Base-by-base conservation (phyloP, 768 basidiomycete species). In the Termitomyces sp. region DNA sequence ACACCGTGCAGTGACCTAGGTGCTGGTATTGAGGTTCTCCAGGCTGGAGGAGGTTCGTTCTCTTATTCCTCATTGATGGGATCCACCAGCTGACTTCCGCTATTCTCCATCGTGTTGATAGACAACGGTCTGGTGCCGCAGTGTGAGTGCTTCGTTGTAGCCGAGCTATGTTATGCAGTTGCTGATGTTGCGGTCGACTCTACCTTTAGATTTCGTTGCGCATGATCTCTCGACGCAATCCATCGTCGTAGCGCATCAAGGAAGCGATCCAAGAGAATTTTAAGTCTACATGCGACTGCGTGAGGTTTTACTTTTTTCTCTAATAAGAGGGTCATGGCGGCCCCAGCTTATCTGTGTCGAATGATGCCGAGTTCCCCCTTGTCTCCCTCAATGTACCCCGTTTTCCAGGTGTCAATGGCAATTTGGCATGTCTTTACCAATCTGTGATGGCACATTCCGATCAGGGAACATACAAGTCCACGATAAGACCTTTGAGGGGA, bases 161-260 rank as follows among this genome's bases (percentile, higher is more conserved):
- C 18, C 22, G 8, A 3, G 4, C n/a, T 28, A 20, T 4, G 18
- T 4, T 18, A 16, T 4, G 15, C 9, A 26, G 28, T 31, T 3
- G 13, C 47, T 52, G 33, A 52, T 26, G n/a, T n/a, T n/a, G n/a
- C n/a, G n/a, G n/a, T n/a, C n/a, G n/a, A n/a, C n/a, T n/a, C n/a
- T n/a, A n/a, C n/a, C n/a, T 28, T 52, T 31, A 74, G 73, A 70
- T 57, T 75, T 68, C 56, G 68, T 78, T 45, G 77, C 74, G 1
- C 69, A 73, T 61, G 72, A 77, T 55, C 65, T 63, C 5, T 55
- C 64, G 3, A 64, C 64, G 7, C 55, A 73, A 29, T 69, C 66
- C 26, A 66, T 78, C 55, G 71, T 77, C 33, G 73, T 79, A 15
- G 74, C 75, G 22, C 77, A 79, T 55, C 67, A 77, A 52, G 77